Base-by-base conservation (phyloP, 345 rosid genomes). In the Triadica sebifera region DNA sequence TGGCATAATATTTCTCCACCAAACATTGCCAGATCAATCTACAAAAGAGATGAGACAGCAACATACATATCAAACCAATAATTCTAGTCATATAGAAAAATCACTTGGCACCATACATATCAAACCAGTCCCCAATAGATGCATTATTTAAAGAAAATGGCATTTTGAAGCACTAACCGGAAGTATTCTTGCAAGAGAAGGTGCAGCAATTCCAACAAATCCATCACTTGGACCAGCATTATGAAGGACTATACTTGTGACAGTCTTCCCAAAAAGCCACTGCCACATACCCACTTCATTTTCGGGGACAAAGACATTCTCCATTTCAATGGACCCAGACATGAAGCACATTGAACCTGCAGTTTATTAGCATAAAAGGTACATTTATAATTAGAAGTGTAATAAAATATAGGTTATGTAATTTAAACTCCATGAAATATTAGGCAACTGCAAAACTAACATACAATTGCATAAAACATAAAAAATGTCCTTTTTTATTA, bases 251-350 rank as follows among this genome's bases (percentile, higher is more conserved):
- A 96, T 79, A 73, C 93, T 93, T 45, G 91, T 91, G 72, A 90
- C 69, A 52, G 86, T 91, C 89, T 88, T 96, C 64, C 99, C 98
- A 80, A 93, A 86, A 81, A 96, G 82, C 99, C 99, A 96, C 62
- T 93, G 99, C 85, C 94, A 86, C 84, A 91, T 75, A 39, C 97
- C 98, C 24, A 84, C 90, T 85, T 96, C 95, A 72, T 90, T 91
- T 83, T 96, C 98, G 72, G 98, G 97, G 13, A 91, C 77, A 70
- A 81, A 93, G 5, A 89, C 82, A 77, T 96, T 93, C 72, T 91
- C 98, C 97, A 89, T 91, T 88, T 93, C 97, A 72, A 88, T 65
- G 12, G 94, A 89, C 13, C 97, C 98, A 77, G 98, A 94, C 97
- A 89, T 90, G 83, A 92, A 94, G 86, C 98, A 94, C 94, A 94